Evolutionary conservation across 768 basidiomycete genomes (phyloP).

Genomic region (Boletus coccyginus): DNA sequence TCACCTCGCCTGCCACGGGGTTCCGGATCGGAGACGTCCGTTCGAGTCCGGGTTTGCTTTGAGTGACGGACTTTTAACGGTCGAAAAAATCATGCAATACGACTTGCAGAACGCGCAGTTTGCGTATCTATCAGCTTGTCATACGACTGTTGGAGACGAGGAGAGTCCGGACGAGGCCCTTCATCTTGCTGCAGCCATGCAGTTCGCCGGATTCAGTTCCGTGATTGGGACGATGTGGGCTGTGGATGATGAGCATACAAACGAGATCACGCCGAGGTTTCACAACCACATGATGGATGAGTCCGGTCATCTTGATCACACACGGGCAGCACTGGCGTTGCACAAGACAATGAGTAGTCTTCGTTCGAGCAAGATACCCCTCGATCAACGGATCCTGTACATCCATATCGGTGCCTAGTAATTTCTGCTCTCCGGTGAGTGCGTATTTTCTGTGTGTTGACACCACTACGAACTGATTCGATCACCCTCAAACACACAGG

Average conservation of each 20-base stretch:
- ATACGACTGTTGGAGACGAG: conserved; percentile 2
- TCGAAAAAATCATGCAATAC: conserved; percentile 4
- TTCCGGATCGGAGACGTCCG: conserved; percentile 6
- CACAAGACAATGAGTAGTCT: neutral
- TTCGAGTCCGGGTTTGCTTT: conserved; percentile 19
- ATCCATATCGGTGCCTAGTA: conserved; percentile 3
- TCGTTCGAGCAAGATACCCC: neutral
- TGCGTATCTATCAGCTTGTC: conserved; percentile 26
- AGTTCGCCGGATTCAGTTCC: conserved; percentile 6
- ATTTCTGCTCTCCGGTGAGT: too few species aligned
- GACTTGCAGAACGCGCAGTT: conserved; percentile 7
- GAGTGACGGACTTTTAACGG: neutral
- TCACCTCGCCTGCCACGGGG: conserved; percentile 25
- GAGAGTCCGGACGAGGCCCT: neutral
- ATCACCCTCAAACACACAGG: too few species aligned
- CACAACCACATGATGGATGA: neutral
- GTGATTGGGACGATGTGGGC: conserved; percentile 16
- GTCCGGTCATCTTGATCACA: conserved; percentile 2
- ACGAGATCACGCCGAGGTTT: neutral
- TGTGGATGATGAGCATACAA: conserved; percentile 8
- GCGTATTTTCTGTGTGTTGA: too few species aligned
- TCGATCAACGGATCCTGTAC: conserved; percentile 3
- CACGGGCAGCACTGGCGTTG: neutral
- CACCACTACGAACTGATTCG: too few species aligned
- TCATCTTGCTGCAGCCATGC: conserved; percentile 4